Evolutionary conservation across 2,329 filamentous ascomycete genomes (phyloP).

Genomic region (Sarocladium kiliense): DNA sequence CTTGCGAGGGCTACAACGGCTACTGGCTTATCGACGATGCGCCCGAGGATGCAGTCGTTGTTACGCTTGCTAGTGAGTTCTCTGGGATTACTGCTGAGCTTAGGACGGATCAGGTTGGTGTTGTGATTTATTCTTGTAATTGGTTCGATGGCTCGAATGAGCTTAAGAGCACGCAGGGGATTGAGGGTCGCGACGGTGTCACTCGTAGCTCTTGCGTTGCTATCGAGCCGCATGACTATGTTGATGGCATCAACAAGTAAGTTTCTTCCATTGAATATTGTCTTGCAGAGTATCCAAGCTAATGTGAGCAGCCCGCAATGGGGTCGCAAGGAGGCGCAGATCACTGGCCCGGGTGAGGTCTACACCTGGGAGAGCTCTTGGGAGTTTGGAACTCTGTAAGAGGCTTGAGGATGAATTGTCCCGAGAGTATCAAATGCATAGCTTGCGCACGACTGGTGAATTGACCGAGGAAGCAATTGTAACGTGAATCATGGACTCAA

Average conservation of each 20-base stretch:
- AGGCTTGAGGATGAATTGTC: no score
- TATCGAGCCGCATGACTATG: constrained; percentile 73
- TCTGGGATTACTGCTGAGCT: constrained; percentile 68
- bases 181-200: constrained; percentile 36
- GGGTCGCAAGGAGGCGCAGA: constrained; percentile 33
- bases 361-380: constrained; percentile 41
- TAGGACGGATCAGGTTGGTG: constrained; percentile 63
- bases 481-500: no score
- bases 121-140: constrained; percentile 67
- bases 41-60: constrained; percentile 33
- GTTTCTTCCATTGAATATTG: constrained; percentile 21
- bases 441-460: no score
- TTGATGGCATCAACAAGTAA: constrained; percentile 69
- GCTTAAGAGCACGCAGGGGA: constrained; percentile 56
- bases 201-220: constrained; percentile 65
- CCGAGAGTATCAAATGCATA: no score
- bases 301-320: constrained; percentile 34
- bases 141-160: constrained; percentile 45
- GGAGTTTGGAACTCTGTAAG: constrained; percentile 29
- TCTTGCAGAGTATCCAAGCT: no score
- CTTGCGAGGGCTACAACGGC: constrained; percentile 70
- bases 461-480: no score
- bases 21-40: constrained; percentile 41
- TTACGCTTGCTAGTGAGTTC: constrained; percentile 55
- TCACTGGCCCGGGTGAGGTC: constrained; percentile 33